Evolutionary conservation across 2,329 filamentous ascomycete species (phyloP), one percentile per base, ranked within the genome.

Genomic region (Rhynchosporium graminicola): DNA sequence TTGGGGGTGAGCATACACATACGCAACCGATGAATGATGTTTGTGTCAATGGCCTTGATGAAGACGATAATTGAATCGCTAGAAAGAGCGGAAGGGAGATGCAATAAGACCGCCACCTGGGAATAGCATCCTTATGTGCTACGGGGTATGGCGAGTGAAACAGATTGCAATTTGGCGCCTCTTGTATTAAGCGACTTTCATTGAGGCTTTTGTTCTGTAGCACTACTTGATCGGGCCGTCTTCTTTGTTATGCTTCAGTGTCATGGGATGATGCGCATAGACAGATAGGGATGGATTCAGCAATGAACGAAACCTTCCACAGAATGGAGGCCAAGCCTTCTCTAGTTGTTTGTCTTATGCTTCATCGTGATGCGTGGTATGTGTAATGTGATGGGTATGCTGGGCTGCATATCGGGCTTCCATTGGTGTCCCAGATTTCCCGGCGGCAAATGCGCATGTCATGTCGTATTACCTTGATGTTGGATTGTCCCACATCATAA

Each of bases 1-100:
- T 65, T 42, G 70, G 69, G 12, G 71, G 70, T 38, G 70, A 71
- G 20, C 65, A 71, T 48, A 63, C 58, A 28, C 70, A 71, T 54
- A 57, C 56, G 57, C 48, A 60, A 7, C 57, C 63, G 3, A 45
- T 46, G 29, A 60, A 59, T 4, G 47, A 65, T 13, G 60, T 62
- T 43, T 68, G 60, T 56, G 59, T 57, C n/a, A 57, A 57, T 50
- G 65, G 60, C 13, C 36, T 36, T 31, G 60, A 63, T 29, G 52
- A 61, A 29, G 43, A 57, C 4, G 46, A 56, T n/a, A 47, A 50
- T 10, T 26, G 29, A 28, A 40, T 20, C 5, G 46, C 4, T 2
- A 12, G 29, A 46, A n/a, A 50, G 28, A 7, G 15, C 28, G n/a
- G 47, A 15, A 28, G 29, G 31, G 40, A 51, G 33, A 55, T 8